These are phyloP conservation scores for Aquilaria sinensis DNA, from an alignment of 345 rosid genomes.

Conservation along the genomic window DNA sequence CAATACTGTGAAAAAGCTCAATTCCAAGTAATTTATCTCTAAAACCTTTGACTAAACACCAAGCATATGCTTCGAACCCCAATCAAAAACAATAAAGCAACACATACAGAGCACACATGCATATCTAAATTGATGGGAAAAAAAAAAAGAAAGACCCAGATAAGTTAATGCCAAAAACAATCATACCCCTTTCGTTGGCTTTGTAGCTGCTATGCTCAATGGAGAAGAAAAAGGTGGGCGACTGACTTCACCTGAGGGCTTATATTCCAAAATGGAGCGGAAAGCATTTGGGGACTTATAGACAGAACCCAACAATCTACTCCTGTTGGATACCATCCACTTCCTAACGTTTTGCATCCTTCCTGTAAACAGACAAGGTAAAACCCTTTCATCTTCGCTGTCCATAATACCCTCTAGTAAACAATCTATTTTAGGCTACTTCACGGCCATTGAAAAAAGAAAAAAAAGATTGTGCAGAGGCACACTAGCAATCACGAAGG, in stretches of 20 bases:
- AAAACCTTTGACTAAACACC: background rate
- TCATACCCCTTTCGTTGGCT: conserved; percentile 19
- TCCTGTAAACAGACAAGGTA: background rate
- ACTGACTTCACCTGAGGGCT: conserved; percentile 9
- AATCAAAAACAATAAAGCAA: background rate
- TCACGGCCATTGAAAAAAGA: no score
- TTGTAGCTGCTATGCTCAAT: conserved; percentile 10
- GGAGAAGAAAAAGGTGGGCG: conserved; percentile 16
- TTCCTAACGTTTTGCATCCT: conserved; percentile 26
- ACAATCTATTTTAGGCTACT: no score
- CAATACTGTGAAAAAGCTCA: no score
- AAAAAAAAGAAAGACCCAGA: background rate
- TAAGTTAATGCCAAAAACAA: background rate
- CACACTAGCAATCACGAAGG: no score
- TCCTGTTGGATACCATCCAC: conserved; percentile 18
- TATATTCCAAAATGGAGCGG: conserved; percentile 2
- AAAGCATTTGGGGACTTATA: background rate
- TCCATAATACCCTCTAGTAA: no score
- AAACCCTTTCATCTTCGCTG: background rate
- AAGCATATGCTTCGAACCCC: background rate
- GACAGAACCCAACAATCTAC: conserved; percentile 4
- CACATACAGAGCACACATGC: background rate
- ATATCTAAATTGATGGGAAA: conserved; percentile 1
- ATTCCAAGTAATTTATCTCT: background rate
- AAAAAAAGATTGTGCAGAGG: no score